Base-by-base conservation (phyloP, 345 rosid genomes). In the Brassica nigra region DNA sequence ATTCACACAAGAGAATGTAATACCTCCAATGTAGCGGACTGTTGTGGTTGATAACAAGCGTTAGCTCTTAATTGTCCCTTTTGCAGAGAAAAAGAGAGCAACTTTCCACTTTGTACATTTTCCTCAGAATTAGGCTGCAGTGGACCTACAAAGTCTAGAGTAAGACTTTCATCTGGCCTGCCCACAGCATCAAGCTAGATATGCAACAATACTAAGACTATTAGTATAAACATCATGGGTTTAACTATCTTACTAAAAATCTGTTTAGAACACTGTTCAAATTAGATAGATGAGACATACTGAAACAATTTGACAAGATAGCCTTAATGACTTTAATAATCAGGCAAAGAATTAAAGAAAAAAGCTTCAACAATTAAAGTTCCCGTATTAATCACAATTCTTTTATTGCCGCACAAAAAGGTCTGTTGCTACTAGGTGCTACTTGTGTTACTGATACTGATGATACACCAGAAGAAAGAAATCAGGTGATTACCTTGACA, bases 21-120 rank as follows among this genome's bases (percentile, higher is more conserved):
- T 85, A 95, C 99, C 96, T 95, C 98, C 89, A 95, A 85, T 66
- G 88, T 89, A 73, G 97, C 95, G 74, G 93, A 89, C 62, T 90
- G 97, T 57, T 84, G 87, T 18, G 99, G 96, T 71, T 83, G 90
- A 74, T 75, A 89, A 78, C 91, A 89, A 76, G 89, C 74, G 69
- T 87, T 91, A 75, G 93, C 92, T 88, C 88, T 95, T 79, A 95
- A 83, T 77, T 95, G 99, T 58, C 97, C 97, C 80, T 91, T 95
- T 73, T 95, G 97, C 81, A 95, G 90, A 68, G 91, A 88, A 80
- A 95, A 86, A 31, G 97, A 95, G 72, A 88, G 78, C 36, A 88
- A 58, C 78, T 88, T 95, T 83, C 90, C 97, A 86, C 84, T 90
- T 77, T 85, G 89, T 39, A 79, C 70, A 85, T 72, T 90, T 36